These are phyloP conservation scores for Penicillium chermesinum DNA, from an alignment of 495 filamentous ascomycete genomes.

Conservation along the genomic window DNA sequence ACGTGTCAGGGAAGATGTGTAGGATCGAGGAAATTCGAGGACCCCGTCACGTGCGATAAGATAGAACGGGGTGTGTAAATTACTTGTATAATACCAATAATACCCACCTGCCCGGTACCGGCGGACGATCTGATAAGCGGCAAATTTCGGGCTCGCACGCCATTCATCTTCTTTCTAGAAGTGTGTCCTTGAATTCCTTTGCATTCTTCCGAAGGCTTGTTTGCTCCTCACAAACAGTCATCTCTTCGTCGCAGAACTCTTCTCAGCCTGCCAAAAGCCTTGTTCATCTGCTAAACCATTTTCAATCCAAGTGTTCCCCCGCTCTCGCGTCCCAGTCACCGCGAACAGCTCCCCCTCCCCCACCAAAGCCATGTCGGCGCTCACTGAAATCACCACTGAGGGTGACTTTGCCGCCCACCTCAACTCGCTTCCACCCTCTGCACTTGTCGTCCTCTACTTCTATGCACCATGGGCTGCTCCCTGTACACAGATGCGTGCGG, in stretches of 20 bases:
- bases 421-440: conserved; percentile 55
- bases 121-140: conserved; percentile 27
- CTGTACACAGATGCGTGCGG: conserved; percentile 86
- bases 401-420: conserved; percentile 62
- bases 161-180: conserved; percentile 14
- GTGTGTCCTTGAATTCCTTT: not conserved
- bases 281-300: not conserved
- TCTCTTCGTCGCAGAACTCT: not conserved
- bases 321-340: conserved; percentile 9
- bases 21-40: conserved; percentile 4
- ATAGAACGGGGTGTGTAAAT: not conserved
- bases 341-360: conserved; percentile 5
- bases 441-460: conserved; percentile 82
- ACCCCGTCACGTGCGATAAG: conserved; percentile 17
- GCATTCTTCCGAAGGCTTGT: not conserved
- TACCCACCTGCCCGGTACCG: not conserved
- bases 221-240: not conserved
- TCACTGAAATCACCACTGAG: conserved; percentile 67
- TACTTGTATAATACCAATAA: not conserved
- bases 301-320: too few species aligned
- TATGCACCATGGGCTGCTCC: conserved; percentile 96
- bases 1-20: not conserved
- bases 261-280: too few species aligned
- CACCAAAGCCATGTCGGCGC: conserved; percentile 54
- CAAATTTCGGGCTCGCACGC: conserved; percentile 28